These are phyloP conservation scores for Aurantiochytrium sp. DNA, from an alignment of 108 stramenopile species.

Conservation along the genomic window DNA sequence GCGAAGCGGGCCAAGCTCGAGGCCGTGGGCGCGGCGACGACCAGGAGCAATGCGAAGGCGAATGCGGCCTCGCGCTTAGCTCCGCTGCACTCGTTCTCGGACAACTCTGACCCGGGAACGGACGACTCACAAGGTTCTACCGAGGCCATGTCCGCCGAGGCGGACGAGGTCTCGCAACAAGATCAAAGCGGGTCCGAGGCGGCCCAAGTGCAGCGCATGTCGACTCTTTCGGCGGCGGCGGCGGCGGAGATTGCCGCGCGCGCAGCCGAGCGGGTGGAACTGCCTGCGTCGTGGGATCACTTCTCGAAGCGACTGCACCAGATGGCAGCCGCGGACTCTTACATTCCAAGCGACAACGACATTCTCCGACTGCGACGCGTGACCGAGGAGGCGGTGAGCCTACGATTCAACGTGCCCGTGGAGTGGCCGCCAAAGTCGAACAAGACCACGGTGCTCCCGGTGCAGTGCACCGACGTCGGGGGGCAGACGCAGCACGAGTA, in stretches of 20 bases:
- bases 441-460: background rate
- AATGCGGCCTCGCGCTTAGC: too few relatives aligned
- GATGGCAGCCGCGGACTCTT: background rate
- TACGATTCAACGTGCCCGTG: background rate
- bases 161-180: too few relatives aligned
- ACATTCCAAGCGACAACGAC: background rate
- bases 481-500: slow-evolving; percentile 21
- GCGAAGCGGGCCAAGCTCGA: background rate
- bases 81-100: too few relatives aligned
- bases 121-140: too few relatives aligned
- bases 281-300: background rate
- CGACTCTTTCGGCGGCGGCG: background rate
- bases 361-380: background rate
- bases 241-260: background rate
- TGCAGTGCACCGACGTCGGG: background rate
- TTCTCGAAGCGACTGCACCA: background rate
- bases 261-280: background rate
- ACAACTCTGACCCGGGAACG: too few relatives aligned
- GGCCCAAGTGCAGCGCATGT: too few relatives aligned
- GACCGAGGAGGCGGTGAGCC: background rate
- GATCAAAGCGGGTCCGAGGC: too few relatives aligned
- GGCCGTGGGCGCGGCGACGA: background rate
- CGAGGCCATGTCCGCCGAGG: too few relatives aligned
- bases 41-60: background rate
- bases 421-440: background rate